phyloP scores from a whole-genome alignment of 306 rosid genomes.

The Dalbergia cultrata region DNA sequence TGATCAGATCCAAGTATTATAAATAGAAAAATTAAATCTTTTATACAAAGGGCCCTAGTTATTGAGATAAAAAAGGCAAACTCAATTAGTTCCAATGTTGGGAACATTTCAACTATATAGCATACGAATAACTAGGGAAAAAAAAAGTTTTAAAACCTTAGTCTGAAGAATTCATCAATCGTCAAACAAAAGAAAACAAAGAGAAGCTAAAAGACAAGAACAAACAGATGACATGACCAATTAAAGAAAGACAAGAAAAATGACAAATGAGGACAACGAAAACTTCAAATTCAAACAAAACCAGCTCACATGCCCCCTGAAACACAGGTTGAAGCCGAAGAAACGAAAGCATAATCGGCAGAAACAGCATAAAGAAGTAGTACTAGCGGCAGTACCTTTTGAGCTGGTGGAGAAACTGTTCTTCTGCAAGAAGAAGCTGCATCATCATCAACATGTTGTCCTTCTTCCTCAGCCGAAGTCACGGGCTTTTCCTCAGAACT shows the following conservation, averaged over 20 bases:
- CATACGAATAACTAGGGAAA: background rate
- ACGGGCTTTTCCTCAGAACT: constrained; percentile 57
- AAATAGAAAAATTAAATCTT: background rate
- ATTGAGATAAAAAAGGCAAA: background rate
- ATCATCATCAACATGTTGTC: constrained; percentile 5
- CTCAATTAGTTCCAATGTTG: constrained; percentile 22
- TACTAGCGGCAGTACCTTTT: constrained; percentile 53
- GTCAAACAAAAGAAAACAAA: constrained; percentile 17
- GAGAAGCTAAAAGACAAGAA: background rate
- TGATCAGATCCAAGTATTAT: constrained; percentile 19
- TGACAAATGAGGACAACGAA: background rate
- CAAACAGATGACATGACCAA: background rate
- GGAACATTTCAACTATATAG: background rate
- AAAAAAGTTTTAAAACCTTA: background rate
- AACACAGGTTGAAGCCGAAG: background rate
- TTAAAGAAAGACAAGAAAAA: background rate
- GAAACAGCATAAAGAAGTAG: background rate
- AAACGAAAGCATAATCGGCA: constrained; percentile 11
- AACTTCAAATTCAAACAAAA: background rate
- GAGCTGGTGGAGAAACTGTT: constrained; percentile 52
- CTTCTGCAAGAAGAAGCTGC: constrained; percentile 57
- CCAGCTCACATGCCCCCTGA: too few relatives aligned
- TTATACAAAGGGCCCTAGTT: background rate
- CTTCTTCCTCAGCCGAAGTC: constrained; percentile 37
- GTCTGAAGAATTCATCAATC: constrained; percentile 4